Percentiles rank a stretch among this genome's conserved stretches.
These are phyloP conservation scores for Abrus precatorius DNA, from an alignment of 306 rosid genomes.

Conservation along the genomic window DNA sequence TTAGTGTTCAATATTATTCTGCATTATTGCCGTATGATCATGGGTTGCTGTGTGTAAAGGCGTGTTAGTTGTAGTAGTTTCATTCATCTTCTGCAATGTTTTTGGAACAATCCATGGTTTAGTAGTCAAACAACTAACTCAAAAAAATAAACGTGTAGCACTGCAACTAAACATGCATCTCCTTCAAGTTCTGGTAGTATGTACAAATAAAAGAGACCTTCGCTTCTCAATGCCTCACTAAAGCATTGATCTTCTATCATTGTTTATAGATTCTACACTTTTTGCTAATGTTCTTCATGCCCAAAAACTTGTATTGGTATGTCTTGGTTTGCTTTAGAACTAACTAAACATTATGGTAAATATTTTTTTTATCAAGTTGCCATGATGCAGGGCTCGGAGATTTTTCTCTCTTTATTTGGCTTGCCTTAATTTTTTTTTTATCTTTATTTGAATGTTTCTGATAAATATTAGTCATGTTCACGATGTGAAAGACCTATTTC, in stretches of 20 bases:
- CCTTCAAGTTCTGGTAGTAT: not conserved
- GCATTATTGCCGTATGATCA: not conserved
- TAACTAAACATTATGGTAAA: not conserved
- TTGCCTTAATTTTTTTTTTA: not conserved
- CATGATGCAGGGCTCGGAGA: not conserved
- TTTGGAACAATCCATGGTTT: not conserved
- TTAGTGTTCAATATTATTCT: not conserved
- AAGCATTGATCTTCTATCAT: not conserved
- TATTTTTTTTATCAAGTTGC: not conserved
- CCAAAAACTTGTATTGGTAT: not conserved
- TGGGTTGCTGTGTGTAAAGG: not conserved
- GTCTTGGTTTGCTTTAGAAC: slow-evolving; percentile 1
- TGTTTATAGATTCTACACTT: not conserved
- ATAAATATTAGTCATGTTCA: not conserved
- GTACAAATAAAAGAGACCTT: not conserved
- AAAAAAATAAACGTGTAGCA: not conserved
- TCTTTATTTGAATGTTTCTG: not conserved
- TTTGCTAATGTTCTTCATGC: slow-evolving; percentile 11
- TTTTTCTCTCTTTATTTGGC: not conserved
- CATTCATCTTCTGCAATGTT: not conserved
- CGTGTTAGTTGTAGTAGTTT: slow-evolving; percentile 7
- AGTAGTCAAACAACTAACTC: not conserved
- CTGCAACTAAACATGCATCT: not conserved
- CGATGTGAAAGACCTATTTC: not conserved
- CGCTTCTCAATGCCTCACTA: not conserved